Conservation (phyloP, 768 basidiomycete species). For the Russula sp. region DNA sequence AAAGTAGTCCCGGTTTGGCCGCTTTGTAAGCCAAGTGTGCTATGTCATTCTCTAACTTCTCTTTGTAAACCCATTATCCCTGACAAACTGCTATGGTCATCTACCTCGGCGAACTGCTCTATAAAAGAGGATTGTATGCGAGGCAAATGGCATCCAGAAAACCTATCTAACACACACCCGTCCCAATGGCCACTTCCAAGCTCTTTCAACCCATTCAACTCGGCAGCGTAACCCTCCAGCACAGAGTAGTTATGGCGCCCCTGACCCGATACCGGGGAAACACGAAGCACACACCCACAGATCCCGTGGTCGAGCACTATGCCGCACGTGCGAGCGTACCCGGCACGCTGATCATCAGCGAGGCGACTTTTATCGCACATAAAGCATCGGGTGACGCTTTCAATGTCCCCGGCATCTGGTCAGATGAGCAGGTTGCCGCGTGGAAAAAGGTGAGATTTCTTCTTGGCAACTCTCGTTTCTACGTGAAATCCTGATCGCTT, state of each 20-base stretch:
- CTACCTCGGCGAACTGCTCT: neutral
- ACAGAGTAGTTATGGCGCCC: conserved; percentile 55
- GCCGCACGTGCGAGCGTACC: conserved; percentile 45
- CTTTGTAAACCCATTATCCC: too few relatives aligned
- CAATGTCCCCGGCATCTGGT: conserved; percentile 50
- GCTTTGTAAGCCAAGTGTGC: too few relatives aligned
- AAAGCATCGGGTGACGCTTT: conserved; percentile 45
- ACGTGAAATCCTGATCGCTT: neutral
- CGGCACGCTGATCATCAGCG: conserved; percentile 56
- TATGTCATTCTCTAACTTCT: too few relatives aligned
- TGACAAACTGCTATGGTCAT: neutral
- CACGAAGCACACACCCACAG: conserved; percentile 37
- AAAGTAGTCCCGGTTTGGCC: too few relatives aligned
- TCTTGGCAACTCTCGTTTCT: neutral
- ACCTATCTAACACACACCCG: neutral
- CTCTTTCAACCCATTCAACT: conserved; percentile 50
- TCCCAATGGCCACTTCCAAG: conserved; percentile 4
- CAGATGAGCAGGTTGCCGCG: conserved; percentile 46
- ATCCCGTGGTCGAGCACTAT: conserved; percentile 47
- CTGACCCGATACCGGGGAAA: conserved; percentile 48
- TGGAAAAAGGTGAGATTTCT: conserved; percentile 49
- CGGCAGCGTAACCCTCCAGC: conserved; percentile 43
- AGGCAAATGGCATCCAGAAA: neutral
- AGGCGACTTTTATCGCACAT: conserved; percentile 53
- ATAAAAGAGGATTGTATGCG: neutral